Evolutionary conservation across 495 filamentous ascomycete genomes (phyloP), one percentile per base, ranked within the genome.

Genomic region (Aspergillus cavernicola): DNA sequence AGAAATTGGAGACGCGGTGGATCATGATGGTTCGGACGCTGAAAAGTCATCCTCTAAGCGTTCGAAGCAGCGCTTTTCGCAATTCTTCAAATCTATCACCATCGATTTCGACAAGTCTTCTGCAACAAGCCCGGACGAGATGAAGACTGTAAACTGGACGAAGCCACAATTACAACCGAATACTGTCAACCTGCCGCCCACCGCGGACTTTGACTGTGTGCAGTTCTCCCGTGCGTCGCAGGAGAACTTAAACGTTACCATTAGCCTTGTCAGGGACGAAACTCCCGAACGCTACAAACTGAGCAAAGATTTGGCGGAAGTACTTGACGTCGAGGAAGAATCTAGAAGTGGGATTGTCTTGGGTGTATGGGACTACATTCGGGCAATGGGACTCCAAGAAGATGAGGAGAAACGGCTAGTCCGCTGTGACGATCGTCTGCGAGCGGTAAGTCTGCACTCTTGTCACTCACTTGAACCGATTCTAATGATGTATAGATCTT

Each of bases 361-460:
- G 74, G 91, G 87, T 22, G 80, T 99, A 23, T 97, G 90, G 90
- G 90, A 97, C 65, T 99, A 99, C 65, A 87, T 95, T 57, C 86
- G 87, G 53, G 80, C 87, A 18, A 89, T 88, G 78, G 85, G 84
- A 10, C 71, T 99, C 13, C 88, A 92, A 64, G 92, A 97, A 57
- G 89, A 96, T 50, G 92, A 96, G 19, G 93, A 99, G 64, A 90
- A 90, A 75, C 81, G 93, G 50, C 84, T 84, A 40, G 90, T 99
- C 53, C 84, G 86, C 52, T 97, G 95, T 62, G 93, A 99, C 67
- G 84, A 88, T 15, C 80, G 84, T 15, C 63, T 98, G 51, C 80
- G 78, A 73, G 80, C 79, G 56, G 92, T 95, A 76, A 68, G 80
- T 23, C 43, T 18, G 24, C 37, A 11, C 20, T 47, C 6, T 41